Conservation (phyloP, 305 asterid genomes). For the Striga hermonthica region DNA sequence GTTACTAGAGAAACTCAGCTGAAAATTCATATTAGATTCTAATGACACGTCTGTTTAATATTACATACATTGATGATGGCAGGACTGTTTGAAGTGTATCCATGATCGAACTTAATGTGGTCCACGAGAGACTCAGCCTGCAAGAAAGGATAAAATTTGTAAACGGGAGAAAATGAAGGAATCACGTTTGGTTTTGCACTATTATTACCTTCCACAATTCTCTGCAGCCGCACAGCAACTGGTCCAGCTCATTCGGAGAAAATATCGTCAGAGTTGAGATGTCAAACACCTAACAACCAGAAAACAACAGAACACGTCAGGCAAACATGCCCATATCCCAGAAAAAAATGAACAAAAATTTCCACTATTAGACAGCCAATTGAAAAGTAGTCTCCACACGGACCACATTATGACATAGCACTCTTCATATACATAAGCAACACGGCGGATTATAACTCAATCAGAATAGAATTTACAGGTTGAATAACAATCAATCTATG, state of each 20-base stretch:
- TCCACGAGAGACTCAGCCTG: slow-evolving; percentile 74
- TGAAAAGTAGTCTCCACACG: background rate
- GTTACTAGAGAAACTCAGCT: background rate
- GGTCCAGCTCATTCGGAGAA: slow-evolving; percentile 75
- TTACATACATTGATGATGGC: slow-evolving; percentile 49
- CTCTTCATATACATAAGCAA: background rate
- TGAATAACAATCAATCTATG: too few relatives aligned
- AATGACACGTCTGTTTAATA: background rate
- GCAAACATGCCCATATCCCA: background rate
- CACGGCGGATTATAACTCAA: background rate
- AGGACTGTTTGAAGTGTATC: slow-evolving; percentile 37
- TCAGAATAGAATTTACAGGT: background rate
- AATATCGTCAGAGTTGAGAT: slow-evolving; percentile 70
- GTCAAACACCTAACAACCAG: slow-evolving; percentile 59
- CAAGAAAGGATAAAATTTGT: slow-evolving; percentile 22
- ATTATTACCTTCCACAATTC: slow-evolving; percentile 74
- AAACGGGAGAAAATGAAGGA: slow-evolving; percentile 1
- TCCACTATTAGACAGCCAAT: background rate
- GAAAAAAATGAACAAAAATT: slow-evolving; percentile 1
- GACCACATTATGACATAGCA: background rate
- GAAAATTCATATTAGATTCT: background rate
- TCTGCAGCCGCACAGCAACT: slow-evolving; percentile 79
- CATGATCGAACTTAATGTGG: slow-evolving; percentile 86
- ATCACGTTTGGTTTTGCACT: slow-evolving; percentile 6
- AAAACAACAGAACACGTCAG: background rate